Base-by-base conservation (phyloP, 1,284 basidiomycete species). In the Microbotryum scabiosae region DNA sequence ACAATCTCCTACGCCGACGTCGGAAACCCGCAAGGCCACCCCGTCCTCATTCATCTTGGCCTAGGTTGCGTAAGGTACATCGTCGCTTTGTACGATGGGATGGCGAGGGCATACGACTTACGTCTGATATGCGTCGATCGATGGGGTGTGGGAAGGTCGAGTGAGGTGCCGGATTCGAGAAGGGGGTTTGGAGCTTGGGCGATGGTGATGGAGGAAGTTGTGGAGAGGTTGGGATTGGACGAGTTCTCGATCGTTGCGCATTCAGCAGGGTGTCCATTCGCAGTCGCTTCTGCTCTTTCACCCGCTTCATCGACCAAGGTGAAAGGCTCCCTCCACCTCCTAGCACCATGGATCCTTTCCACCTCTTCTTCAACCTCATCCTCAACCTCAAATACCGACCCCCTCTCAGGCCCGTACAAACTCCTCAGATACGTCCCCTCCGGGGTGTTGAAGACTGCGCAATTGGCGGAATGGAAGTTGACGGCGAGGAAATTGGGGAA, bases 361-460 rank as follows among this genome's bases (percentile, higher is more conserved):
- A 23, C 12, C 7, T 44, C 16, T 5, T 23, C 26, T 3, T 44
- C 10, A 18, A 30, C 23, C 25, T 23, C 51, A 21, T 54, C 23
- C 25, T 32, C 53, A 3, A 54, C 59, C 8, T 28, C 51, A 18
- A 54, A 51, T 21, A 30, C 10, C 30, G 66, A 70, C 46, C 51
- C 32, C 21, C 54, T 64, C n/a, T 68, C 58, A 8, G 84, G 81
- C 71, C 86, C 87, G 21, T 97, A 96, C 77, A 92, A 88, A 73
- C 97, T 92, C 91, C 80, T 98, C 61, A 94, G 92, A 74, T 97
- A 93, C 73, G 86, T 98, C 1, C 94, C 94, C 0, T 91, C 90
- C 64, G 85, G 88, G 23, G 82, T 98, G 48, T 81, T 98, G 70
- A 91, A 88, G 78, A 93, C 91, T 0, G 94, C 93, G 0, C 91